Evolutionary conservation across 2,329 filamentous ascomycete species (phyloP), one percentile per base, ranked within the genome.

Genomic region (Simplicillium aogashimaense): DNA sequence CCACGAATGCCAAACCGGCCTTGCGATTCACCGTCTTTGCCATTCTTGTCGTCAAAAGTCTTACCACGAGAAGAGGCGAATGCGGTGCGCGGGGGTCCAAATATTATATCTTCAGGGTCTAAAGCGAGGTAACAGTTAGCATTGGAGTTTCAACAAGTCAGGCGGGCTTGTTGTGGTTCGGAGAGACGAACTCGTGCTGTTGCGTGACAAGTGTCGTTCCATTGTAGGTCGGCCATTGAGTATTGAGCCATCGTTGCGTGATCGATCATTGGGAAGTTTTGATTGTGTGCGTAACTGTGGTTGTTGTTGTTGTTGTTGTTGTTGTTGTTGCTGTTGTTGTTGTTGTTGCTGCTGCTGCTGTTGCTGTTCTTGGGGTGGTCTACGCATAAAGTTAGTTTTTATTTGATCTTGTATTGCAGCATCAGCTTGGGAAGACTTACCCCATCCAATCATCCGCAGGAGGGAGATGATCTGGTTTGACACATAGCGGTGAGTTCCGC

Each of bases 361-460:
- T 44, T 63, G 58, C 20, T 25, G 20, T 25, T 25, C 20, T 25
- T 25, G 20, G 20, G 20, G 20, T 6, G 20, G 20, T 25, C 20
- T 25, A 9, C 9, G 20, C 5, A 25, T 5, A 25, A 9, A 25
- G 20, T 25, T 25, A 25, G 20, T 25, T 6, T 25, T 25, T 9
- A 25, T 6, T 25, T 9, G 20, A 25, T 25, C 20, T 25, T 25
- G 20, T 25, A 25, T 25, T 12, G 6, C 15, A 14, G 29, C 31
- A 36, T 39, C 40, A 28, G 42, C 29, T 18, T 36, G 35, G 39
- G 41, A 40, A 7, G 37, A 63, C 76, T 57, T 70, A 94, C 84
- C 90, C 88, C 87, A 95, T 94, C 89, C 89, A 97, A 69, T 94
- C 86, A 66, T 94, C 87, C 47, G 83, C 76, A 18, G 87, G 83